Evolutionary conservation across 2,329 filamentous ascomycete species (phyloP).

Genomic region (Graphiopsis chlorocephala): DNA sequence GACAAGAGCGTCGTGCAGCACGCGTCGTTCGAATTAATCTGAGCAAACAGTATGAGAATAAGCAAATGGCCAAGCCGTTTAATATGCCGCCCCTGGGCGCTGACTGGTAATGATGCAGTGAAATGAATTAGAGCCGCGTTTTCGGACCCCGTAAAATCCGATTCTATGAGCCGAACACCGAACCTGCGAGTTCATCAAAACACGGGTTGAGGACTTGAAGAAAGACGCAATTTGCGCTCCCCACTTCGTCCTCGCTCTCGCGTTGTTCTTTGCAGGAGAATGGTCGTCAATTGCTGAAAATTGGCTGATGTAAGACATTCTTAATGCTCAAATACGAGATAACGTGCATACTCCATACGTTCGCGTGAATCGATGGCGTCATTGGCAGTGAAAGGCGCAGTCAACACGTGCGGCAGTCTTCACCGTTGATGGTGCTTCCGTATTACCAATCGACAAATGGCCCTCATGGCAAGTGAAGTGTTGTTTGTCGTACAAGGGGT

Average conservation of each 20-base stretch:
- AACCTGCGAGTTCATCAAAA: background rate
- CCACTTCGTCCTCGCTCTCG: background rate
- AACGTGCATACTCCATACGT: too few relatives aligned
- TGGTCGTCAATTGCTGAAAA: background rate
- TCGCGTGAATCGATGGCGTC: background rate
- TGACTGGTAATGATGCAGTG: background rate
- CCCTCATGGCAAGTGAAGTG: background rate
- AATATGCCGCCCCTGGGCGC: background rate
- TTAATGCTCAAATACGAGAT: background rate
- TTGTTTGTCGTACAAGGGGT: background rate
- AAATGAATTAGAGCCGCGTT: conserved; percentile 3
- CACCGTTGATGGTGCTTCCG: background rate
- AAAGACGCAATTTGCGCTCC: background rate
- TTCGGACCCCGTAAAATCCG: background rate
- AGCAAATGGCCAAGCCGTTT: background rate
- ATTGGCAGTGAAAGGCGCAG: background rate
- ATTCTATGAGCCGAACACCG: background rate
- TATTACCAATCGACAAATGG: background rate
- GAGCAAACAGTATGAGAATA: background rate
- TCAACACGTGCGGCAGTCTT: background rate
- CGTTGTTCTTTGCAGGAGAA: background rate
- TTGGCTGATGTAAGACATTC: background rate
- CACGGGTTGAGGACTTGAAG: background rate
- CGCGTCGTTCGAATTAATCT: background rate
- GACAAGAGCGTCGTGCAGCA: background rate